Conservation (phyloP, 768 basidiomycete genomes). For the Naganishia randhawae region DNA sequence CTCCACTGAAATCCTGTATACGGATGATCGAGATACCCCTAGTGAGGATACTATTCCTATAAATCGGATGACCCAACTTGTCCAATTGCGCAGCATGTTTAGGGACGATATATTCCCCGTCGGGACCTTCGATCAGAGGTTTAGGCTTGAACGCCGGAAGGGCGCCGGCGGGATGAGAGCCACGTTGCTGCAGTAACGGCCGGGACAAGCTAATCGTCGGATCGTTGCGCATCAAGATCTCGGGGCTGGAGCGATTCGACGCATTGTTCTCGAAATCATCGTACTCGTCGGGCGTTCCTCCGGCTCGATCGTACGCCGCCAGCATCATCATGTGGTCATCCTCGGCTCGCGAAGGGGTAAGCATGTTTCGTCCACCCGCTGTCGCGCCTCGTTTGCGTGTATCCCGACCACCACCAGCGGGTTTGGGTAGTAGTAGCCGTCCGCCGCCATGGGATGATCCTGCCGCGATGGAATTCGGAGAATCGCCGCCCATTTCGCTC, state of each 20-base stretch:
- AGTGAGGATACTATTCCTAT: constrained; percentile 19
- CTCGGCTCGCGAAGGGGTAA: background rate
- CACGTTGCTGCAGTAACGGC: background rate
- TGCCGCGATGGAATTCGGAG: background rate
- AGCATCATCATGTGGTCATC: too few relatives aligned
- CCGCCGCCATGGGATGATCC: background rate
- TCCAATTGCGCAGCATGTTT: constrained; percentile 9
- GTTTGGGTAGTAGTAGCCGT: constrained; percentile 12
- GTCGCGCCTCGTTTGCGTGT: background rate
- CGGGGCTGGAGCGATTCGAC: constrained; percentile 3
- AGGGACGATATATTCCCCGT: constrained; percentile 10
- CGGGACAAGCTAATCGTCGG: constrained; percentile 2
- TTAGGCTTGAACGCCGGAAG: background rate
- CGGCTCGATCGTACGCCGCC: background rate
- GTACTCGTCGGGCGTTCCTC: constrained; percentile 6
- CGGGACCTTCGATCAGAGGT: background rate
- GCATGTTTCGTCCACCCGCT: background rate
- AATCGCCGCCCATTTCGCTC: constrained; percentile 5
- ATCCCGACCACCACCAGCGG: background rate
- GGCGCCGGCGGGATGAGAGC: background rate
- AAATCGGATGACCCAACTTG: constrained; percentile 11
- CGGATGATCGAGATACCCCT: constrained; percentile 11
- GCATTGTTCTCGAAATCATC: constrained; percentile 7
- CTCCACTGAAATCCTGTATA: constrained; percentile 13
- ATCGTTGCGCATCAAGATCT: constrained; percentile 13